Base-by-base conservation (phyloP, 805 yeast genomes). In the Pichia eremophila region DNA sequence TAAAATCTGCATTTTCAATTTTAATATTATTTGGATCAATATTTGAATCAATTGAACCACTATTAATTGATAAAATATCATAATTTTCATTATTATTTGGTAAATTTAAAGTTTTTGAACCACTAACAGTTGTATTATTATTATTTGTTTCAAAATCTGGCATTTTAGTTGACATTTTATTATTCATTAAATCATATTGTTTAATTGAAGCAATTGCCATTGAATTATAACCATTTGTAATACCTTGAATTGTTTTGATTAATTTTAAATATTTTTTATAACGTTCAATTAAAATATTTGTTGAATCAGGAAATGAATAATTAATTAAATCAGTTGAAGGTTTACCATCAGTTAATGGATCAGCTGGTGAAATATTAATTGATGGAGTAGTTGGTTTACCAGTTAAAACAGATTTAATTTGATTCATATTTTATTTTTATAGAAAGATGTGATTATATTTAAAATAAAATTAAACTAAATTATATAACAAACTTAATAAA, bases 111-210 rank as follows among this genome's bases (percentile, higher is more conserved):
- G 48, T 45, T 14, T 54, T 57, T 17, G 51, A 47, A 3, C 65
- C 67, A 35, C 57, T 51, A 8, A 62, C 65, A 29, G 17, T 28
- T 15, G 42, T n/a, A 8, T 46, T 51, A 5, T 40, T 40, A 15
- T 57, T 52, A 41, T 53, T 59, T 1, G 54, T 47, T 43, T 65
- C 70, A 46, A 64, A 66, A 41, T 56, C 60, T 11, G 66, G 68
- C 6, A 58, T 45, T 14, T 50, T 49, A 8, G 58, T 55, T 28
- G 44, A 46, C 4, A 53, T 40, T 14, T 51, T 46, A 36, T 58
- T 59, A 36, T 52, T 54, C 42, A 66, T 45, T 41, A 48, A 53
- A 37, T 65, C 65, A 39, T 56, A 59, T 18, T 49, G 44, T 43
- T 59, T 65, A 14, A 53, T 52, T 32, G 49, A 50, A 1, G 55